Evolutionary conservation across 495 filamentous ascomycete genomes (phyloP), one percentile per base, ranked within the genome.

Genomic region (Hyaloscypha variabilis): DNA sequence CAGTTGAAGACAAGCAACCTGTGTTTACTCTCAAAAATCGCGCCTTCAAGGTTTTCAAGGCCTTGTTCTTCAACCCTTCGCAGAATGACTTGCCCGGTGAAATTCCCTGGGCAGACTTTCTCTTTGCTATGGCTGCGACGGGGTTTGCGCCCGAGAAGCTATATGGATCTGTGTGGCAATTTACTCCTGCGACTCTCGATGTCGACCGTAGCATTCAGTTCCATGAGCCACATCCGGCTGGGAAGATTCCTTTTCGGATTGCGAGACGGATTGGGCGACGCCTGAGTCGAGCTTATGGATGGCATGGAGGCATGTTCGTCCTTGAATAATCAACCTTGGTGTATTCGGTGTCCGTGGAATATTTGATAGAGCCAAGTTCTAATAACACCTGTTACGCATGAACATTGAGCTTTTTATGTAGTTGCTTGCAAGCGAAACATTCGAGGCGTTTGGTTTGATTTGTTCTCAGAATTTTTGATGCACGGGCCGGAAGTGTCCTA

Each of bases 121-220:
- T 87, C 30, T 75, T 79, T 58, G 83, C 83, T 0, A 82, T 87
- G 82, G 55, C 54, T 8, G 74, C 74, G 1, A 77, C 74, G 1
- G 83, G 83, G 10, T 83, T 86, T 57, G 24, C 62, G 1, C 69
- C 75, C 0, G 62, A 81, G 73, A 85, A 86, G 65, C 74, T 86
- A 1, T 80, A 85, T 59, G 83, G 84, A 2, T 82, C 77, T 6
- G 77, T 82, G 5, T 86, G 83, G 84, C 77, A 82, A 24, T 85
- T 86, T 65, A 66, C 46, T 17, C 59, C 59, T 6, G 14, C 59
- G 3, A 72, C 46, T 13, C 64, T 76, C 10, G 78, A 82, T 65
- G 72, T 77, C 6, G 46, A 34, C 58, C 62, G 79, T 0, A 79
- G 76, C n/a, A 83, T 86, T 49, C 82, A 80, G 53, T 82, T 85